Base-by-base conservation (phyloP, 768 basidiomycete species). In the Amanita fuliginea region DNA sequence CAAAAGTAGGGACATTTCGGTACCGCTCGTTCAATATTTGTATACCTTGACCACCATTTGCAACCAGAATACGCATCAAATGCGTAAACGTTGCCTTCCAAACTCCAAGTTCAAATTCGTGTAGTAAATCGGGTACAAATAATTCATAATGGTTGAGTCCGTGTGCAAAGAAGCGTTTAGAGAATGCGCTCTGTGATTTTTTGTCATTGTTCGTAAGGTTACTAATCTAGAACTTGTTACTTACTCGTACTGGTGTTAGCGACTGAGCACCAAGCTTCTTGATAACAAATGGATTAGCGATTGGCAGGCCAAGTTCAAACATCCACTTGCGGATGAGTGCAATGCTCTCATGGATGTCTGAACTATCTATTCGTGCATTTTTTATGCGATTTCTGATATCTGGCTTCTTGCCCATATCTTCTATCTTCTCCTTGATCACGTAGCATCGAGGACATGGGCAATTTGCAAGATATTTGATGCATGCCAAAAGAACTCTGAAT, bases 41-140 rank as follows among this genome's bases (percentile, higher is more conserved):
- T 16, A 66, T 55, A 4, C 33, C 11, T 14, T 55, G 52, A 19
- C 46, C 26, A 4, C 57, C 57, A 30, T 51, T 26, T 24, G 6
- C 6, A 6, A 24, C 24, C 24, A 24, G 6, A 24, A 24, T 24
- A 24, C 6, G 60, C 51, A 50, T 60, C 0, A 70, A 53, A 34
- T 72, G 71, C 0, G 51, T 61, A 39, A 70, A 65, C 2, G 65
- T 21, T 2, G 63, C 53, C 51, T 70, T 73, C 64, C 63, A 68
- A 0, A 65, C 60, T 5, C 69, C 67, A 13, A 71, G 53, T 8
- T 26, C 26, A 8, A 26, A 26, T 26, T 26, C 26, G 9, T 26
- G 26, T 8, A 26, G 1, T 26, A 26, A 26, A 26, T 26, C 7
- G 7, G 26, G 26, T 26, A 26, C 26, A 8, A 26, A 26, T 8